Evolutionary conservation across 1,284 basidiomycete genomes (phyloP).

Genomic region (Marasmius sp.): DNA sequence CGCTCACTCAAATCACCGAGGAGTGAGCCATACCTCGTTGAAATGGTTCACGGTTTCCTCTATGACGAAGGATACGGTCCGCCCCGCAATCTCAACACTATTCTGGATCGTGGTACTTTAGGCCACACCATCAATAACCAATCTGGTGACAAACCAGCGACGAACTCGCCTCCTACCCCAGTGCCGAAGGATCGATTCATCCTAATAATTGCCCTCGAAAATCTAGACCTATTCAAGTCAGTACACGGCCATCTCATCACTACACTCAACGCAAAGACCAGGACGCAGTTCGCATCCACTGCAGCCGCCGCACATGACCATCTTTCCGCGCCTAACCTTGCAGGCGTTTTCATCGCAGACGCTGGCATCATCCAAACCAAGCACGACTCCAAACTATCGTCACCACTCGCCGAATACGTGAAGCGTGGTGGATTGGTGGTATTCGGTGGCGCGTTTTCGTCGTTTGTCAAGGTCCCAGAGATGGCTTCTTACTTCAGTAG

Average conservation of each 20-base stretch:
- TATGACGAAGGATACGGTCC: not conserved
- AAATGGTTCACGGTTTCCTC: not conserved
- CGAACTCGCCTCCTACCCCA: not conserved
- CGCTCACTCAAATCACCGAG: not conserved
- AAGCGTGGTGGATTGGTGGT: slow-evolving; percentile 28
- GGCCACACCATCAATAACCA: not conserved
- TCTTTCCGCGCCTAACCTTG: slow-evolving; percentile 21
- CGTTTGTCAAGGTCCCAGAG: slow-evolving; percentile 2
- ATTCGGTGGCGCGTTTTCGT: slow-evolving; percentile 28
- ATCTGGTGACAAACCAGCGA: not conserved
- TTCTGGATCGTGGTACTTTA: not conserved
- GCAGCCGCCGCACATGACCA: slow-evolving; percentile 17
- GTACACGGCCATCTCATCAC: too few species aligned
- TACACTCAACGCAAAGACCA: not conserved
- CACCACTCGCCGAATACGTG: slow-evolving; percentile 24
- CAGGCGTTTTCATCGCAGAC: slow-evolving; percentile 29
- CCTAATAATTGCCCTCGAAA: not conserved
- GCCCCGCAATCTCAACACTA: not conserved
- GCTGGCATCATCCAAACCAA: slow-evolving; percentile 19
- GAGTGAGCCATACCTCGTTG: not conserved
- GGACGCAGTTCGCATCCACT: not conserved
- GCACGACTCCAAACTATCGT: slow-evolving; percentile 19
- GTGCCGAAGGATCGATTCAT: not conserved
- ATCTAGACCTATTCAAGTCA: too few species aligned
- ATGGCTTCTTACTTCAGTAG: slow-evolving; percentile 10